Base-by-base conservation (phyloP, 306 rosid genomes). In the Spatholobus suberectus region DNA sequence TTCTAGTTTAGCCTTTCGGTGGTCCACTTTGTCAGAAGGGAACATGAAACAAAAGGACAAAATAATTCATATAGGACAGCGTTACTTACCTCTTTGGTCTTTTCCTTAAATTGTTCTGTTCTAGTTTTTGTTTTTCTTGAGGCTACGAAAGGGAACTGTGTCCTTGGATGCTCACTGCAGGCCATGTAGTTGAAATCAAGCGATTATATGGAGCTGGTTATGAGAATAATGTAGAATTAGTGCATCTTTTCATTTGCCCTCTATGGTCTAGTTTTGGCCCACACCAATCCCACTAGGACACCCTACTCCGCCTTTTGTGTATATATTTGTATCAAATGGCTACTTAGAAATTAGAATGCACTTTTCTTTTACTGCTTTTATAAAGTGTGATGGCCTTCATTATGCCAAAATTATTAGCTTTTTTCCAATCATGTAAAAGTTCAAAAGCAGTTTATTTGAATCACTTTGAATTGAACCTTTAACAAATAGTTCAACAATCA, bases 1-100 rank as follows among this genome's bases (percentile, higher is more conserved):
- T 67, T 69, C 24, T 65, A 70, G 51, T 38, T 67, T 44, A 17
- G 75, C 77, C 89, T 88, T 88, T 82, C 81, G 87, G 88, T 80
- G 89, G 87, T 79, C 87, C 83, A 82, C 18, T 46, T 66, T 52
- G 37, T 44, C 14, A 24, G 70, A 78, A 34, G 46, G 13, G 68
- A 57, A 84, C 83, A 34, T 40, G 81, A 77, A 84, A 78, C 80
- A 81, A 73, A 38, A 58, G 78, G 86, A 82, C 86, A 79, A 82
- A 83, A 85, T 54, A 82, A 70, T 85, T 73, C 38, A 87, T 78
- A 80, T 61, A 62, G 44, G 89, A 76, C 85, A 76, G 17, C 79
- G 70, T 63, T 63, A 63, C 14, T 80, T 76, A 17, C 71, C 26
- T 32, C 70, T 32, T 62, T 62, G 70, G 44, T 43, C 46, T 61